phyloP scores from a whole-genome alignment of 345 rosid genomes.

The Mangifera indica region DNA sequence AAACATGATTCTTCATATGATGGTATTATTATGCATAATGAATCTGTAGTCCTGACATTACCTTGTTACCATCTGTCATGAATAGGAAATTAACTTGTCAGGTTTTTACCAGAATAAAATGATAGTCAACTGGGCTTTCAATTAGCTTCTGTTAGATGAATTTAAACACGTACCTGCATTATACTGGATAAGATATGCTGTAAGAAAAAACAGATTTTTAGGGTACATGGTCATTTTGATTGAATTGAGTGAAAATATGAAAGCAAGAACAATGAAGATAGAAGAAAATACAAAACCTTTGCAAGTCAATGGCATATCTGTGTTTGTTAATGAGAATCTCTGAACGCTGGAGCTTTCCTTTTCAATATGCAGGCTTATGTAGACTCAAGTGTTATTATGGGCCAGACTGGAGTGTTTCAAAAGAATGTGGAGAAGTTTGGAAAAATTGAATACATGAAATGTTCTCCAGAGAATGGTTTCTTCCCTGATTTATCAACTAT shows the following conservation, averaged over 20 bases:
- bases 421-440: conserved; percentile 61
- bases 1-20: not conserved
- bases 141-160: not conserved
- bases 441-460: conserved; percentile 89
- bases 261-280: not conserved
- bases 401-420: conserved; percentile 78
- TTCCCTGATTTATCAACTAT: conserved; percentile 83
- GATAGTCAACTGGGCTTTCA: not conserved
- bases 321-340: conserved; percentile 4
- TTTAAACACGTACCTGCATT: not conserved
- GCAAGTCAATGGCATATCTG: not conserved
- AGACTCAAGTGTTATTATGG: conserved; percentile 94
- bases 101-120: not conserved
- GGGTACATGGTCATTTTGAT: not conserved
- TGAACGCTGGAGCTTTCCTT: not conserved
- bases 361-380: conserved; percentile 74
- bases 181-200: too few relatives aligned
- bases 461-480: conserved; percentile 93
- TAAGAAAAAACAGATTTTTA: too few relatives aligned
- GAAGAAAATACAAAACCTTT: not conserved
- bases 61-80: too few relatives aligned
- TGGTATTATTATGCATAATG: not conserved
- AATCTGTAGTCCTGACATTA: not conserved
- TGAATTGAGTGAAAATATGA: not conserved
- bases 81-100: not conserved